Conservation (phyloP, 2,329 filamentous ascomycete genomes). For the Periglandula ipomoeae region DNA sequence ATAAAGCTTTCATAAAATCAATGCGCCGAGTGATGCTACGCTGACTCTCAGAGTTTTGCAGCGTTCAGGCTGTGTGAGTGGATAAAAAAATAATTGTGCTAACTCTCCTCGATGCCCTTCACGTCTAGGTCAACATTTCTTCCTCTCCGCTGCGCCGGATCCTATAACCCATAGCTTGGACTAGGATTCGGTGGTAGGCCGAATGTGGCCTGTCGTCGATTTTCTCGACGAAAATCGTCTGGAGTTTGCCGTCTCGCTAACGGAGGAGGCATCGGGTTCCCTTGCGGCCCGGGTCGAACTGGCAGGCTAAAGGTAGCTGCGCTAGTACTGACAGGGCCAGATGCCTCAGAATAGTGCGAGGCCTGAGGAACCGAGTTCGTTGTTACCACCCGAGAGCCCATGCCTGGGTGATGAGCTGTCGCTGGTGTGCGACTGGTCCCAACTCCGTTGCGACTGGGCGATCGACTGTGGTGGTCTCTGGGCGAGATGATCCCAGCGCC, state of each 20-base stretch:
- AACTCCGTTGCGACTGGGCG: constrained; percentile 41
- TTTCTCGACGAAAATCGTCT: constrained; percentile 43
- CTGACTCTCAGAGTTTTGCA: constrained; percentile 14
- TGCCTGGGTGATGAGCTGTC: constrained; percentile 40
- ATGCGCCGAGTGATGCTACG: constrained; percentile 26
- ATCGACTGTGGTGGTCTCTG: constrained; percentile 41
- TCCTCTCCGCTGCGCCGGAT: background rate
- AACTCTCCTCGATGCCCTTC: background rate
- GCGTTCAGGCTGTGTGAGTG: constrained; percentile 2
- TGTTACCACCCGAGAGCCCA: constrained; percentile 42
- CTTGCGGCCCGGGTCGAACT: constrained; percentile 52
- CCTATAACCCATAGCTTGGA: constrained; percentile 26
- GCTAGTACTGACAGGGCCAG: constrained; percentile 33
- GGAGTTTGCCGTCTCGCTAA: constrained; percentile 47
- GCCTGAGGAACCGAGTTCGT: constrained; percentile 45
- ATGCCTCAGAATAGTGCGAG: constrained; percentile 27
- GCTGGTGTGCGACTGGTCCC: constrained; percentile 33
- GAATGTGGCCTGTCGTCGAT: constrained; percentile 44
- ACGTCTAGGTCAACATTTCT: background rate
- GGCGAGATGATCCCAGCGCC: constrained; percentile 46
- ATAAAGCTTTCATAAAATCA: constrained; percentile 13
- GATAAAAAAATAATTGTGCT: background rate
- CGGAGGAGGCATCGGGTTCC: constrained; percentile 50
- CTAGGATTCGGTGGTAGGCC: constrained; percentile 35
- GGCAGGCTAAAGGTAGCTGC: constrained; percentile 52